Base-by-base conservation (phyloP, 2,329 filamentous ascomycete species). In the Xylaria sp. region DNA sequence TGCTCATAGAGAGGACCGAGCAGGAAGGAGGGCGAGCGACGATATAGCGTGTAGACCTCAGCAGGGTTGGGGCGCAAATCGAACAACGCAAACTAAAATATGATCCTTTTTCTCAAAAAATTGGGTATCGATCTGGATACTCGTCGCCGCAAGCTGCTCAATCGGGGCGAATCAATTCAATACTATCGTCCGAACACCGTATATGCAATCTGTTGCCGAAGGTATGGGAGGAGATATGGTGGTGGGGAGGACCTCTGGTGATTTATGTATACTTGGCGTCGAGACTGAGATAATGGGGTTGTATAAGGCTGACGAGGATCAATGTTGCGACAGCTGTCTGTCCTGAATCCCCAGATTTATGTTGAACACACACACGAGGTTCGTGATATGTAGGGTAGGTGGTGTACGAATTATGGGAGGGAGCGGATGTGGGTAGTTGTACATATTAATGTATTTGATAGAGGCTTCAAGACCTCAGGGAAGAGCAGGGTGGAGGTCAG, bases 381-480 rank as follows among this genome's bases (percentile, higher is more conserved):
- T 73, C 69, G 73, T 69, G 73, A 70, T 73, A 70, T 70, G 67
- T 71, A 66, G 63, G 72, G 74, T 73, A 72, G 71, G 66, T 72
- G 65, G 66, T 68, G 61, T 58, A 41, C 28, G 25, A 62, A 63
- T 70, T 62, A 55, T 64, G 69, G 66, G 56, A 75, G 70, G 70
- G 66, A 66, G 68, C 67, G 73, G 61, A 67, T 68, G 74, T 75
- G 78, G 78, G 74, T 78, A 78, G 75, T 74, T 75, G 76, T 79
- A 79, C 76, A 78, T 78, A 76, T 74, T 71, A 73, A 77, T 76
- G 75, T 76, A 77, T 76, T 75, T 76, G 72, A 74, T 75, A 75
- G 74, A 71, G 72, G 74, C 74, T 72, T 70, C 68, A 71, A 70
- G 70, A 65, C 66, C 56, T 56, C 32, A 69, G 60, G 58, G 63